Evolutionary conservation across 2,329 filamentous ascomycete genomes (phyloP).

Genomic region (Colletotrichum paranaense): DNA sequence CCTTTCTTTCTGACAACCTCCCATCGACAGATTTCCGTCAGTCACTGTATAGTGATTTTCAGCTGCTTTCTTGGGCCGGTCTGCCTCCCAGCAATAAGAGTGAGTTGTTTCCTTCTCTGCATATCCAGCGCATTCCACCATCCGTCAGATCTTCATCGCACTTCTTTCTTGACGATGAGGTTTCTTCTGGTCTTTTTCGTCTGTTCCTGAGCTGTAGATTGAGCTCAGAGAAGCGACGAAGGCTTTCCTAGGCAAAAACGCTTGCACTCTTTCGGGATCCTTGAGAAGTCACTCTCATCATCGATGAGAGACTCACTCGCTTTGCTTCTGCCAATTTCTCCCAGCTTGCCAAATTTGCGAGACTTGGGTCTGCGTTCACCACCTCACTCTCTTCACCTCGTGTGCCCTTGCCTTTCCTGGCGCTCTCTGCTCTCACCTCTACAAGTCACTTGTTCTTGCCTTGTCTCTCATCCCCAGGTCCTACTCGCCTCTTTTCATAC

Average conservation of each 20-base stretch:
- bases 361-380: background rate
- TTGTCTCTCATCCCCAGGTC: background rate
- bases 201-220: background rate
- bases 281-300: background rate
- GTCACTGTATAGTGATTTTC: background rate
- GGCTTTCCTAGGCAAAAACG: background rate
- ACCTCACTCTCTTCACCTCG: background rate
- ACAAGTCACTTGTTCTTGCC: background rate
- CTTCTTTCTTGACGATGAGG: background rate
- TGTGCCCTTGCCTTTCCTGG: too few species aligned
- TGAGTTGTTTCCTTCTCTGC: background rate
- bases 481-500: background rate
- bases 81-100: background rate
- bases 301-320: background rate
- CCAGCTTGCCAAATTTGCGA: too few species aligned
- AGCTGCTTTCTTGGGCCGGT: background rate
- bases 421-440: background rate
- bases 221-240: background rate
- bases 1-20: background rate
- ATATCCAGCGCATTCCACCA: background rate
- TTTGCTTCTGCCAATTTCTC: background rate
- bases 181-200: background rate
- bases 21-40: background rate
- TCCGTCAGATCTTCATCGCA: background rate
- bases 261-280: background rate